Base-by-base conservation (phyloP, 192 early-diverging fungal species). In the Linnemannia schmuckeri region DNA sequence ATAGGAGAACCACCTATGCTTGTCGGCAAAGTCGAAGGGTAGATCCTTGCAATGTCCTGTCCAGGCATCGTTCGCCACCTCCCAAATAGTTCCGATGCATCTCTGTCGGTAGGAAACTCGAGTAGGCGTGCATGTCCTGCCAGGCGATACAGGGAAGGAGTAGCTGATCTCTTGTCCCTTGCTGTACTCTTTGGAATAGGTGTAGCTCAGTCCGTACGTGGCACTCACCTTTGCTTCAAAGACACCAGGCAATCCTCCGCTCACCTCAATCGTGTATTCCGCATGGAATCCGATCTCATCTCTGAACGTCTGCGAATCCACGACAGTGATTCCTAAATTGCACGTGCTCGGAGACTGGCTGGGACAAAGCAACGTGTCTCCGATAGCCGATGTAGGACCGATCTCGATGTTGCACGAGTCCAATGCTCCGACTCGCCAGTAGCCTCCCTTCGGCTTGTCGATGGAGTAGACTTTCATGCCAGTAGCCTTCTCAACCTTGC, bases 161-260 rank as follows among this genome's bases (percentile, higher is more conserved):
- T 72, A 72, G 2, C 0, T 0, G 38, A 72, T 1, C 1, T 41
- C 37, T 5, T 0, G 2, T 3, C 70, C 70, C 1, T 41, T 37
- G 70, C 70, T 72, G 38, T 41, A 72, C 38, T 72, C 37, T 41
- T 72, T 37, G 70, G 37, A 44, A 24, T 72, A 72, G 70, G 70
- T 72, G 38, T 72, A 72, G 70, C 70, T 72, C 4, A 24, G 22
- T 44, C 70, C 70, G 38, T 22, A 72, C 22, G 70, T 72, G 41
- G 70, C 70, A 20, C 15, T 41, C 18, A 20, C 18, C 22, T 7
- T 72, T 44, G 22, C 40, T 41, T 72, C 70, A 41, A 41, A 37
- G 22, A 72, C 38, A 20, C 70, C 70, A 22, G 70, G 70, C 5
- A 72, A 37, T 24, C 70, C 70, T 72, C 70, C 70, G 41, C 70